phyloP scores from a whole-genome alignment of 2,329 filamentous ascomycete genomes.

The Cucurbitaria berberidis region DNA sequence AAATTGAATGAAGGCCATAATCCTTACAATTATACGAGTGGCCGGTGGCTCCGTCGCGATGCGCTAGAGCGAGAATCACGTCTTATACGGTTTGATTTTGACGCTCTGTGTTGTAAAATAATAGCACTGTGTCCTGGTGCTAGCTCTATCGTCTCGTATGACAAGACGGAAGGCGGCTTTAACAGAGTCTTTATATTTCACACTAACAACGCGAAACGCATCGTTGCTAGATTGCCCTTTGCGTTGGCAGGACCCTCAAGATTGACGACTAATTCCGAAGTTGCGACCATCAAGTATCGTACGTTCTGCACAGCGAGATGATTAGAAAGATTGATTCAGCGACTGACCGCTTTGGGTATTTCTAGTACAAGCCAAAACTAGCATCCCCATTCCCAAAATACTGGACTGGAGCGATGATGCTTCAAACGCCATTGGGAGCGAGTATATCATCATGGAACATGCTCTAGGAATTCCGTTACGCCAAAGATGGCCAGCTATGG shows the following conservation, averaged over 20 bases:
- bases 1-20: slow-evolving; percentile 14
- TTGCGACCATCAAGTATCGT: slow-evolving; percentile 55
- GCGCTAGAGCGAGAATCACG: slow-evolving; percentile 45
- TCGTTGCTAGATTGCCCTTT: slow-evolving; percentile 54
- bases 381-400: slow-evolving; percentile 51
- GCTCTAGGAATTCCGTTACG: slow-evolving; percentile 42
- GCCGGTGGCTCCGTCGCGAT: slow-evolving; percentile 48
- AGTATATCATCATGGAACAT: slow-evolving; percentile 52
- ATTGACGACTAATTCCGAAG: slow-evolving; percentile 52
- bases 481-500: slow-evolving; percentile 45
- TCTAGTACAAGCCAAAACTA: slow-evolving; percentile 48
- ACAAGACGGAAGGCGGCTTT: slow-evolving; percentile 55
- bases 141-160: slow-evolving; percentile 39
- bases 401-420: slow-evolving; percentile 52
- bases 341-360: slow-evolving; percentile 16
- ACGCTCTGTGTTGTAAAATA: slow-evolving; percentile 46
- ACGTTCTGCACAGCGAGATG: slow-evolving; percentile 26
- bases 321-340: slow-evolving; percentile 3
- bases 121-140: slow-evolving; percentile 48
- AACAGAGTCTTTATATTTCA: slow-evolving; percentile 54
- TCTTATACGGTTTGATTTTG: slow-evolving; percentile 50
- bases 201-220: slow-evolving; percentile 44
- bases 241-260: slow-evolving; percentile 45
- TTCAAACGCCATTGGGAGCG: slow-evolving; percentile 41
- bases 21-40: slow-evolving; percentile 34